These are phyloP conservation scores for Ceratopteris richardii DNA, from an alignment of 75 land plant species.

Conservation along the genomic window DNA sequence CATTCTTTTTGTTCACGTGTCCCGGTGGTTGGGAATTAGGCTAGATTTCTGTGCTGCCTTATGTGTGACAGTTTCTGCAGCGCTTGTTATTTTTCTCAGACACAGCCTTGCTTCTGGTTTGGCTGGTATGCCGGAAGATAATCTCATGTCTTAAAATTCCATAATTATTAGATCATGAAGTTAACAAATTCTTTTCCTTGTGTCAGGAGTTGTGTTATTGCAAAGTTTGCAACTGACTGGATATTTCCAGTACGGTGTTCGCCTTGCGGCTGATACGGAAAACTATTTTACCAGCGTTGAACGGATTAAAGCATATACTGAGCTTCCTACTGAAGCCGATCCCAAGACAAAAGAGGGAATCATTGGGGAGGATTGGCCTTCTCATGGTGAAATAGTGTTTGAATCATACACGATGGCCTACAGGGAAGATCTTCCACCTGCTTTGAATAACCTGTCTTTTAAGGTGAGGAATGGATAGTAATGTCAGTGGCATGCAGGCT, in stretches of 20 bases:
- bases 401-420: constrained; percentile 26
- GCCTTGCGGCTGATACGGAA: constrained; percentile 26
- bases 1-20: constrained; percentile 25
- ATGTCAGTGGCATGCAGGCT: no score
- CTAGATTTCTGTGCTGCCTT: constrained; percentile 18
- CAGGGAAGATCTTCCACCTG: constrained; percentile 26
- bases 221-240: constrained; percentile 31
- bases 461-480: constrained; percentile 16
- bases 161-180: no score
- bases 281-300: constrained; percentile 33
- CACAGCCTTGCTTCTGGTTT: constrained; percentile 22
- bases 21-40: constrained; percentile 28
- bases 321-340: constrained; percentile 20
- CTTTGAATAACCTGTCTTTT: constrained; percentile 23
- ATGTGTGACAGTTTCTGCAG: constrained; percentile 16
- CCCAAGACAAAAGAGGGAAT: constrained; percentile 12
- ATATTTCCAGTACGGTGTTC: constrained; percentile 24
- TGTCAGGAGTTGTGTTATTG: constrained; percentile 22
- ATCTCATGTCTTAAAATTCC: no score
- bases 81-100: constrained; percentile 19
- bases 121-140: constrained; percentile 14
- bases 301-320: constrained; percentile 22
- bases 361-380: constrained; percentile 23
- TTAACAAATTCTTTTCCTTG: no score
- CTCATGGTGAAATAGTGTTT: constrained; percentile 25